Conservation (phyloP, 169 alveolate genomes). For the Plasmodium billcollinsi region DNA sequence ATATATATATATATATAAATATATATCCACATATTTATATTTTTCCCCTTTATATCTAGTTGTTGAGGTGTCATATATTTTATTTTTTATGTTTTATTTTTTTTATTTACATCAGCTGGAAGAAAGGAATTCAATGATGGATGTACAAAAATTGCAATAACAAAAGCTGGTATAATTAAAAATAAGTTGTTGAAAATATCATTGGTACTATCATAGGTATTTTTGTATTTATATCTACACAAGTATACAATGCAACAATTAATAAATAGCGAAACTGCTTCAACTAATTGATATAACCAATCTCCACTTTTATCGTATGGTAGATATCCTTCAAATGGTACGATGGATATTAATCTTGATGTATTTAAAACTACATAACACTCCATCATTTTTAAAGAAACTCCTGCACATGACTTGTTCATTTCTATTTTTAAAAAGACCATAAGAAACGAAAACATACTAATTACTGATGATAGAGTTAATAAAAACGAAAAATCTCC, state of each 20-base stretch:
- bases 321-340: slow-evolving; percentile 94
- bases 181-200: slow-evolving; percentile 88
- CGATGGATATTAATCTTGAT: slow-evolving; percentile 91
- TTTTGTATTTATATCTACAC: slow-evolving; percentile 87
- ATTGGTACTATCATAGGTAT: slow-evolving; percentile 87
- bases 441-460: slow-evolving; percentile 92
- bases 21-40: no score
- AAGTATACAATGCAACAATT: slow-evolving; percentile 89
- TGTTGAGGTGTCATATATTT: not conserved
- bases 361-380: slow-evolving; percentile 89
- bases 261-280: slow-evolving; percentile 88
- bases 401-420: slow-evolving; percentile 90
- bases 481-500: slow-evolving; percentile 95
- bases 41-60: no score
- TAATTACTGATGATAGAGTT: slow-evolving; percentile 92
- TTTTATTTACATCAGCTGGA: slow-evolving; percentile 87
- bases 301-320: slow-evolving; percentile 96
- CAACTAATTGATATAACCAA: slow-evolving; percentile 94
- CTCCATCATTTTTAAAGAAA: slow-evolving; percentile 91
- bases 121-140: slow-evolving; percentile 93
- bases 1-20: no score
- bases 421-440: slow-evolving; percentile 89
- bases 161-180: slow-evolving; percentile 87
- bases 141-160: slow-evolving; percentile 91
- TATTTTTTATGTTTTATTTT: not conserved